Percentiles rank a stretch among this genome's conserved stretches.
Conservation (phyloP, 2,329 filamentous ascomycete species). For the Clonostachys solani region DNA sequence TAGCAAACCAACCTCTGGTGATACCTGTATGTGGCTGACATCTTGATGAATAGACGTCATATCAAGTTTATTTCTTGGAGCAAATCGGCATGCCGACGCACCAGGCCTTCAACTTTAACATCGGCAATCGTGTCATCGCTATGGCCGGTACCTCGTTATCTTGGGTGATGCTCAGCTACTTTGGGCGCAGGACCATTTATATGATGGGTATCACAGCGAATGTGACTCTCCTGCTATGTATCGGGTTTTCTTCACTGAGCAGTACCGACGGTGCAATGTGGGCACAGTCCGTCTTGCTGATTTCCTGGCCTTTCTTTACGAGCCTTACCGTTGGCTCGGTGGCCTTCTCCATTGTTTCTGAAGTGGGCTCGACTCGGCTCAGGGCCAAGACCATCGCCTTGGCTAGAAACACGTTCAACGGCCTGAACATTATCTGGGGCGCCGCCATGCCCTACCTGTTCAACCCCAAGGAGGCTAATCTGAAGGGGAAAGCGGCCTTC, state of each 20-base stretch:
- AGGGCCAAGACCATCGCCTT: constrained; percentile 40
- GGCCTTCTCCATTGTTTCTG: constrained; percentile 36
- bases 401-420: constrained; percentile 41
- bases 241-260: too few species aligned
- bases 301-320: constrained; percentile 38
- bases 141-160: constrained; percentile 30
- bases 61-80: constrained; percentile 30
- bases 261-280: too few species aligned
- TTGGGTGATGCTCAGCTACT: too few species aligned
- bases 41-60: too few species aligned
- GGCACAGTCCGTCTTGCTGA: constrained; percentile 31
- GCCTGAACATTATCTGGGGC: constrained; percentile 40
- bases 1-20: too few species aligned
- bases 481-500: constrained; percentile 41
- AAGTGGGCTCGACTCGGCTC: constrained; percentile 38
- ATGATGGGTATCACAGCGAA: too few species aligned
- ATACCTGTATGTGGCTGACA: too few species aligned
- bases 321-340: constrained; percentile 40
- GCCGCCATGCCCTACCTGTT: constrained; percentile 40
- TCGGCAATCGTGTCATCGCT: constrained; percentile 35
- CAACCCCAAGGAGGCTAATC: constrained; percentile 39
- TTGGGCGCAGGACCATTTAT: too few species aligned
- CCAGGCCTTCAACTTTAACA: constrained; percentile 25
- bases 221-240: too few species aligned
- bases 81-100: constrained; percentile 32